Base-by-base conservation (phyloP, 208 protist genomes). In the Angomonas deanei region DNA sequence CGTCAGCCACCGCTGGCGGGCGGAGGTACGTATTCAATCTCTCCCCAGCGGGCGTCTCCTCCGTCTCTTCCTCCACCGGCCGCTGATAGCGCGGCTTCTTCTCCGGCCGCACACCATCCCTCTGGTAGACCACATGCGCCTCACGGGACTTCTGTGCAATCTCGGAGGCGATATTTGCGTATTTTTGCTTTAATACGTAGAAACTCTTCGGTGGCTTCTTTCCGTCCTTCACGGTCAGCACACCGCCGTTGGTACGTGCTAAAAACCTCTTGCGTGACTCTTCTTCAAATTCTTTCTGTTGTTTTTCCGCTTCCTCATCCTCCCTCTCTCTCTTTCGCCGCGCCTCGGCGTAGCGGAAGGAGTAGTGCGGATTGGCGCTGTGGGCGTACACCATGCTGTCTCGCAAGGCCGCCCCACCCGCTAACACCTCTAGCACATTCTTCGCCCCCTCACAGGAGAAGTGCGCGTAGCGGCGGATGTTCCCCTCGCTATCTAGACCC, bases 391-490 rank as follows among this genome's bases (percentile, higher is more conserved):
- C 54, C 31, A 60, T 64, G 24, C 33, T 24, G 53, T 77, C 68
- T 3, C 72, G 67, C 54, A 89, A 39, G 32, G 28, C 34, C 26
- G 75, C 69, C 1, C 76, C 88, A n/a, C 64, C 72, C 8, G 42
- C 55, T 17, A 95, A 61, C n/a, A 76, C 68, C 32, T 89, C 66
- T 32, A 95, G 62, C 21, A 95, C 85, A 28, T 85, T 78, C 70
- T 89, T 91, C 0, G 84, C 80, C 0, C 88, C 86, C 57, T 95
- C 88, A 21, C 82, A 87, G 27, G 88, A 92, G 57, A 92, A 87
- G 73, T 95, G 88, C 1, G 80, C 82, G 70, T 92, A 95, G 64
- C 81, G 80, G 1, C 85, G 82, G 23, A 72, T 61, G 30, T 66
- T 58, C 2, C 85, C 83, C 5, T 82, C 74, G 3, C 53, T 57